A percentile compares a stretch with the other conserved stretches of the same genome.
Evolutionary conservation across 768 basidiomycete species (phyloP).

Genomic region (Gloeopeniophorella convolvens): DNA sequence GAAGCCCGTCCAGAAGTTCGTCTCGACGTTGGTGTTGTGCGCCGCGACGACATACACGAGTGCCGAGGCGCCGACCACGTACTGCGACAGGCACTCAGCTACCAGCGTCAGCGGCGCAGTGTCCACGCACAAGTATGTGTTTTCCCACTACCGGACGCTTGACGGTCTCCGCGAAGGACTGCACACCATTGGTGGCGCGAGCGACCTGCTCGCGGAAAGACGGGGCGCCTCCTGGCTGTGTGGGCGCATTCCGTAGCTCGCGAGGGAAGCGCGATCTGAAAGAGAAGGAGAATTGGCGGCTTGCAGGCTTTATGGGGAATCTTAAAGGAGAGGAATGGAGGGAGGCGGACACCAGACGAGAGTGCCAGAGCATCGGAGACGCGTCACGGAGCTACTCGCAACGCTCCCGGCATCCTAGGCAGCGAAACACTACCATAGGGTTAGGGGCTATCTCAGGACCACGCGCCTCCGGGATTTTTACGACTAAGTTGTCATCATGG

Average conservation of each 20-base stretch:
- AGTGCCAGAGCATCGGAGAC: too few species aligned
- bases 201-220: conserved; percentile 33
- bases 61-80: conserved; percentile 17
- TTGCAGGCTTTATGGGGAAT: background rate
- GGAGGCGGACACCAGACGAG: background rate
- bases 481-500: too few species aligned
- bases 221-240: conserved; percentile 16
- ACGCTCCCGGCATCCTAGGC: too few species aligned
- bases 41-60: conserved; percentile 18
- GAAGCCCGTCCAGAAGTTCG: conserved; percentile 8
- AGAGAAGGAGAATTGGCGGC: conserved; percentile 13
- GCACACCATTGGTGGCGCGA: conserved; percentile 25
- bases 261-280: conserved; percentile 6
- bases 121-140: conserved; percentile 45
- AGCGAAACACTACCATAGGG: background rate
- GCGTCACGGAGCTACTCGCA: too few species aligned
- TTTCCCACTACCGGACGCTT: conserved; percentile 43
- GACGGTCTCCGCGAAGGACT: conserved; percentile 41
- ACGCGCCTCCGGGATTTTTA: too few species aligned
- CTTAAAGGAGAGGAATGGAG: background rate
- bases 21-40: conserved; percentile 15
- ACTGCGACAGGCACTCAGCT: conserved; percentile 6
- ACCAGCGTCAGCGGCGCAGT: background rate
- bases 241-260: conserved; percentile 2
- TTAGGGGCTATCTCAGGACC: background rate